These are phyloP conservation scores for Rhodocollybia butyracea DNA, from an alignment of 768 basidiomycete species.

Conservation along the genomic window DNA sequence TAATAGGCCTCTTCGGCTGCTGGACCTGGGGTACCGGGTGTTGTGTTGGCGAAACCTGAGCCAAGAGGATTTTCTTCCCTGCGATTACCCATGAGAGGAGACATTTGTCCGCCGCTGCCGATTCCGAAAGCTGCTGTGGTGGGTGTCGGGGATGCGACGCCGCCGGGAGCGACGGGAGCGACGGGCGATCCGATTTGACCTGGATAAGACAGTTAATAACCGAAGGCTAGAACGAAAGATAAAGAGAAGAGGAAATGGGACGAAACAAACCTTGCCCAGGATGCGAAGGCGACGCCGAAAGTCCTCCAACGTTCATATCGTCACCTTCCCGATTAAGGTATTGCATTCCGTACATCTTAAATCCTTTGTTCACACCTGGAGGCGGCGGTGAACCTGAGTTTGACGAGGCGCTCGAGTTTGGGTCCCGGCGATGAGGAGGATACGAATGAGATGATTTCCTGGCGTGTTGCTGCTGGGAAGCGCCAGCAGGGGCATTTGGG, in stretches of 20 bases:
- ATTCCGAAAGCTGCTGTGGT: background rate
- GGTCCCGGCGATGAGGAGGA: too few relatives aligned
- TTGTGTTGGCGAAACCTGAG: conserved; percentile 11
- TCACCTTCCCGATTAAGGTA: conserved; percentile 65
- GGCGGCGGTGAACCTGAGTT: conserved; percentile 22
- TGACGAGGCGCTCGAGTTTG: background rate
- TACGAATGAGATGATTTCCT: background rate
- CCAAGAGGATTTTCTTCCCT: background rate
- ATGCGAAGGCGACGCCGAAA: background rate
- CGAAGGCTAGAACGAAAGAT: too few relatives aligned
- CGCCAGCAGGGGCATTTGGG: conserved; percentile 16
- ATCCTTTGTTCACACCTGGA: conserved; percentile 18
- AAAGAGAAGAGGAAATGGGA: too few relatives aligned
- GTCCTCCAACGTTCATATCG: conserved; percentile 35
- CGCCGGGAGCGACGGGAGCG: too few relatives aligned
- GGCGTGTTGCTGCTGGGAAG: background rate
- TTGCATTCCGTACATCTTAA: conserved; percentile 56
- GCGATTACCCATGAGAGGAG: conserved; percentile 1
- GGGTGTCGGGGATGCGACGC: background rate
- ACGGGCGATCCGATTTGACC: background rate
- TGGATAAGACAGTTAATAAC: too few relatives aligned
- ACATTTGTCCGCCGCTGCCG: background rate
- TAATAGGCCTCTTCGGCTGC: conserved; percentile 11
- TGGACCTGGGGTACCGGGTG: conserved; percentile 18
- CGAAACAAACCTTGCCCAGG: too few relatives aligned